A percentile compares a stretch with the other conserved stretches of the same genome.
Conservation (phyloP, 345 rosid genomes). For the Adansonia digitata region DNA sequence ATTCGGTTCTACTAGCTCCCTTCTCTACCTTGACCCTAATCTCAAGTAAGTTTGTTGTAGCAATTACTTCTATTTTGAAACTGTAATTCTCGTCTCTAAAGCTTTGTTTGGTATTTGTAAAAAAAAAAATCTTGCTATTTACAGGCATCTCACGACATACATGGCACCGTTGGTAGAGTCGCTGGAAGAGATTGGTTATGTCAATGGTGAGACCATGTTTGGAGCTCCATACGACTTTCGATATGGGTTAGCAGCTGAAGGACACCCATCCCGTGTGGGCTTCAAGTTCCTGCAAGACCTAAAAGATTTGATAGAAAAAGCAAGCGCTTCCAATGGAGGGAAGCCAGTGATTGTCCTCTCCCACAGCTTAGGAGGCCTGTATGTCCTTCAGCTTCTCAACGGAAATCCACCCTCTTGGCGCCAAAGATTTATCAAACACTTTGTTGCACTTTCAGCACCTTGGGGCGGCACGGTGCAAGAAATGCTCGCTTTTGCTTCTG, state of each 20-base stretch:
- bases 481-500: slow-evolving; percentile 47
- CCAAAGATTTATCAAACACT: slow-evolving; percentile 55
- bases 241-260: slow-evolving; percentile 65
- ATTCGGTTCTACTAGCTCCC: slow-evolving; percentile 72
- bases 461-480: slow-evolving; percentile 71
- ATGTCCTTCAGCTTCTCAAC: slow-evolving; percentile 57
- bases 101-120: not conserved
- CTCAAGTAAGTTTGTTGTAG: slow-evolving; percentile 46
- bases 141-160: slow-evolving; percentile 53
- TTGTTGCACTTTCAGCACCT: slow-evolving; percentile 69
- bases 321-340: slow-evolving; percentile 50
- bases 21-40: slow-evolving; percentile 60
- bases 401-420: slow-evolving; percentile 65
- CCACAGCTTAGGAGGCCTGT: slow-evolving; percentile 89
- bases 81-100: not conserved
- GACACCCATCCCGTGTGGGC: slow-evolving; percentile 63
- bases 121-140: not conserved
- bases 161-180: slow-evolving; percentile 65
- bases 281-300: slow-evolving; percentile 60
- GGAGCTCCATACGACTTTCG: slow-evolving; percentile 96
- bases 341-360: slow-evolving; percentile 68
- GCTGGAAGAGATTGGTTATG: slow-evolving; percentile 53
- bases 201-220: slow-evolving; percentile 46
- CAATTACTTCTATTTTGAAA: not conserved
- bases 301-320: slow-evolving; percentile 48